Percentiles rank a stretch among this genome's conserved stretches.
These are phyloP conservation scores for Pseudogymnoascus sp. DNA, from an alignment of 2,329 filamentous ascomycete genomes.

Conservation along the genomic window DNA sequence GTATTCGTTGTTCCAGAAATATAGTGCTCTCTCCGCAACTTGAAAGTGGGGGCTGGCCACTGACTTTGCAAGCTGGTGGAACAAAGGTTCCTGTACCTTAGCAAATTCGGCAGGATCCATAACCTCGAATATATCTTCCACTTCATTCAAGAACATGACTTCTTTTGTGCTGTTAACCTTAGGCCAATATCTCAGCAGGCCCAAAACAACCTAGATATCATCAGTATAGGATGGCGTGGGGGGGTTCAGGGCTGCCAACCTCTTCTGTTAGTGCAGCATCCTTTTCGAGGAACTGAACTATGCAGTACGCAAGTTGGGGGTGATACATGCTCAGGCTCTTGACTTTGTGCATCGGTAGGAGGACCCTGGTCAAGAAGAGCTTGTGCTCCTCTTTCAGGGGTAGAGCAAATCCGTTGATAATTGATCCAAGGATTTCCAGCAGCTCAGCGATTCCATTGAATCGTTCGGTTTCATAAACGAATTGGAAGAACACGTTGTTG, in stretches of 20 bases:
- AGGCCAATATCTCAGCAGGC: conserved; percentile 92
- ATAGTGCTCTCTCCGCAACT: conserved; percentile 91
- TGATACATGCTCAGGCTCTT: conserved; percentile 99
- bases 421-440: conserved; percentile 92
- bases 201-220: conserved; percentile 68
- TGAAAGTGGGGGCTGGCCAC: conserved; percentile 98
- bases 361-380: conserved; percentile 85
- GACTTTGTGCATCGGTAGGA: conserved; percentile 93
- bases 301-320: conserved; percentile 95
- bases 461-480: conserved; percentile 95
- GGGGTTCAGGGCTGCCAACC: conserved; percentile 40
- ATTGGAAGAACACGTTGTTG: conserved; percentile 99
- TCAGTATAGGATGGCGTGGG: conserved; percentile 10
- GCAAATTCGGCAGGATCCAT: conserved; percentile 99
- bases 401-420: conserved; percentile 96
- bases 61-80: conserved; percentile 95
- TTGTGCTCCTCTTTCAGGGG: conserved; percentile 98
- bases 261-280: conserved; percentile 96
- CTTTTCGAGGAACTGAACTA: conserved; percentile 97
- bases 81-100: conserved; percentile 95
- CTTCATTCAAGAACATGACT: conserved; percentile 98
- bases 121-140: conserved; percentile 98
- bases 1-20: conserved; percentile 99
- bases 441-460: conserved; percentile 98
- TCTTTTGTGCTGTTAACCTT: conserved; percentile 99